Conservation (phyloP, 2,329 filamentous ascomycete species). For the Fusarium odoratissimum region DNA sequence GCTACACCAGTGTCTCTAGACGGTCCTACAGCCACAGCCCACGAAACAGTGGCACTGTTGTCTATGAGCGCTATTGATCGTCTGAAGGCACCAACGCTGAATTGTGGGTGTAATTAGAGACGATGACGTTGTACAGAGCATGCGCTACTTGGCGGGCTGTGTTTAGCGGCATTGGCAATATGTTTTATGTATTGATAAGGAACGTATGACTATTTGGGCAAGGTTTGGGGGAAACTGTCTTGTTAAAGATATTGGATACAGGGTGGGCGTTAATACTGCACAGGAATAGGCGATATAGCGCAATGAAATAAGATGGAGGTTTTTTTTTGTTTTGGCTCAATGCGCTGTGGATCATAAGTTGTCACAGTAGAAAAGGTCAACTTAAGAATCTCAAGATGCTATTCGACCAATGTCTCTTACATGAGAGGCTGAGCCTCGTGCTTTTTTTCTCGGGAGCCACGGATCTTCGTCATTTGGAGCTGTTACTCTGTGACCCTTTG, state of each 20-base stretch:
- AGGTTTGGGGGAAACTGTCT: neutral
- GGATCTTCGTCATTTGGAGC: constrained; percentile 18
- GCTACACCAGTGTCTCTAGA: constrained; percentile 56
- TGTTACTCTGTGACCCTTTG: neutral
- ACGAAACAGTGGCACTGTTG: constrained; percentile 54
- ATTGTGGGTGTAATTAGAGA: neutral
- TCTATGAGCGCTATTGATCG: constrained; percentile 36
- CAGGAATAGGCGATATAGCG: neutral
- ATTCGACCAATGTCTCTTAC: constrained; percentile 3
- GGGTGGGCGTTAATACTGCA: constrained; percentile 26
- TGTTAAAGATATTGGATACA: constrained; percentile 4
- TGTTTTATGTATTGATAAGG: constrained; percentile 24
- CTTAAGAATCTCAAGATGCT: neutral
- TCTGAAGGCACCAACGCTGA: neutral
- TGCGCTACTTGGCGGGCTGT: constrained; percentile 17
- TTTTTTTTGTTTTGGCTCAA: neutral
- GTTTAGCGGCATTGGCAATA: constrained; percentile 32
- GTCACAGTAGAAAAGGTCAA: neutral
- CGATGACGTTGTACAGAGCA: constrained; percentile 29
- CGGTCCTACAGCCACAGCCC: constrained; percentile 55
- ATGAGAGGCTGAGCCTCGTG: neutral
- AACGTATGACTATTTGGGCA: constrained; percentile 10
- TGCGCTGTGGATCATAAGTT: neutral
- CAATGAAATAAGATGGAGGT: neutral
- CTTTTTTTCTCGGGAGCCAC: constrained; percentile 20